Evolutionary conservation across 495 filamentous ascomycete genomes (phyloP).

Genomic region (Haplographium delicatum): DNA sequence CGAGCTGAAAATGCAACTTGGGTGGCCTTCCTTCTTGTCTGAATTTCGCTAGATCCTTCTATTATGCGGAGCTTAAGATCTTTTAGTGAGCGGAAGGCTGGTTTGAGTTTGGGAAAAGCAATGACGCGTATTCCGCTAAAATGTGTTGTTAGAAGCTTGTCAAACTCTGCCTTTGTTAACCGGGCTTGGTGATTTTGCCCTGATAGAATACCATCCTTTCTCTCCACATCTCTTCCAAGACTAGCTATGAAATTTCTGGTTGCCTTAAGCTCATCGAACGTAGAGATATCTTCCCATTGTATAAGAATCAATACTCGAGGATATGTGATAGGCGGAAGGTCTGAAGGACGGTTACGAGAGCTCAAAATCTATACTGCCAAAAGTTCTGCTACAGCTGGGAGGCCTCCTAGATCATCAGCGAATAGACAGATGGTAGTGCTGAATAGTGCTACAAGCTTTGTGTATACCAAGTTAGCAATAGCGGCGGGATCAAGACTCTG

Average conservation of each 20-base stretch:
- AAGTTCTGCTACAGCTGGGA: neutral
- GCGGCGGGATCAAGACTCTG: neutral
- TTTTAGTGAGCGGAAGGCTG: neutral
- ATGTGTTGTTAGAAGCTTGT: neutral
- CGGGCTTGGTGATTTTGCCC: neutral
- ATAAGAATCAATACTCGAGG: slow-evolving; percentile 1
- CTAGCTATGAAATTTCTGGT: neutral
- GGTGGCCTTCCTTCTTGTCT: neutral
- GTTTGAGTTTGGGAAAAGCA: neutral
- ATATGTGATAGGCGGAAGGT: neutral
- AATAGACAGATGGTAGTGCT: slow-evolving; percentile 8
- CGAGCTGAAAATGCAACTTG: slow-evolving; percentile 4
- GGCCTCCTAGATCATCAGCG: slow-evolving; percentile 8
- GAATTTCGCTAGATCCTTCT: neutral
- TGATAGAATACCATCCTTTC: neutral
- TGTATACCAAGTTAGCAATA: slow-evolving; percentile 7
- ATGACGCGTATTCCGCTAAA: neutral
- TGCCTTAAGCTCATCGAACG: slow-evolving; percentile 1
- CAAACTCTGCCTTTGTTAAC: neutral
- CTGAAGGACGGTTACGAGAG: slow-evolving; percentile 1
- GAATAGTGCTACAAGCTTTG: slow-evolving; percentile 5
- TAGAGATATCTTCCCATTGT: neutral
- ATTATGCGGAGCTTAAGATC: neutral
- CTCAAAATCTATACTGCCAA: slow-evolving; percentile 2
- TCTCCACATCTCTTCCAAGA: neutral